phyloP scores from a whole-genome alignment of 345 rosid species.

The Brassica carinata region DNA sequence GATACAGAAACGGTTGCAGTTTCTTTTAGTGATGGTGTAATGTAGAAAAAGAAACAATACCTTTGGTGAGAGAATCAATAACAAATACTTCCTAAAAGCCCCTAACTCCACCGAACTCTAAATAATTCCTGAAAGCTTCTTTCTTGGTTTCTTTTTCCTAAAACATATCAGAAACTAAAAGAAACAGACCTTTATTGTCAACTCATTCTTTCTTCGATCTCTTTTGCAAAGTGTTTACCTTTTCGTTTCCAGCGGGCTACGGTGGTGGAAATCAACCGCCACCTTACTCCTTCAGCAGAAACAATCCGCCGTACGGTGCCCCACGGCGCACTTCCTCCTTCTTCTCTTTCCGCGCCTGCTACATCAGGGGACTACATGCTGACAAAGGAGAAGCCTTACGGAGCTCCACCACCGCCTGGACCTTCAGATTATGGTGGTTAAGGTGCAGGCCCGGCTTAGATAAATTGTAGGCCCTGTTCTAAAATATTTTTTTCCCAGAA shows the following conservation, averaged over 20 bases:
- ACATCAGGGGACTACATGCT: no score
- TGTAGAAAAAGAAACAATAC: constrained; percentile 31
- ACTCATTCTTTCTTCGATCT: not conserved
- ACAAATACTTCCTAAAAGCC: no score
- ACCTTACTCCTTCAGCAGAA: constrained; percentile 39
- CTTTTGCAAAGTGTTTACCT: not conserved
- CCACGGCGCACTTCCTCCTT: no score
- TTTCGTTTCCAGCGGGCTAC: not conserved
- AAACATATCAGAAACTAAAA: not conserved
- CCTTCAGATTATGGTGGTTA: no score
- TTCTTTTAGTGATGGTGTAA: not conserved
- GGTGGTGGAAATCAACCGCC: constrained; percentile 46
- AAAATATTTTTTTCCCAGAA: no score
- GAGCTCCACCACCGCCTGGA: no score
- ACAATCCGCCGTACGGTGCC: not conserved
- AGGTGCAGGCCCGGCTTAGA: no score
- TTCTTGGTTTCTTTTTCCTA: constrained; percentile 91
- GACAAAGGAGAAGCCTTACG: no score
- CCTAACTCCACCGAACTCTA: constrained; percentile 63
- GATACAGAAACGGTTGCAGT: not conserved
- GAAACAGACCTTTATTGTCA: not conserved
- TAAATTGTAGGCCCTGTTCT: no score
- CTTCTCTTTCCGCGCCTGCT: no score
- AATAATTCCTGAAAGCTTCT: constrained; percentile 84
- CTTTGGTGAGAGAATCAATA: constrained; percentile 45